These are phyloP conservation scores for Pleomassaria siparia DNA, from an alignment of 2,329 filamentous ascomycete genomes.

Conservation along the genomic window DNA sequence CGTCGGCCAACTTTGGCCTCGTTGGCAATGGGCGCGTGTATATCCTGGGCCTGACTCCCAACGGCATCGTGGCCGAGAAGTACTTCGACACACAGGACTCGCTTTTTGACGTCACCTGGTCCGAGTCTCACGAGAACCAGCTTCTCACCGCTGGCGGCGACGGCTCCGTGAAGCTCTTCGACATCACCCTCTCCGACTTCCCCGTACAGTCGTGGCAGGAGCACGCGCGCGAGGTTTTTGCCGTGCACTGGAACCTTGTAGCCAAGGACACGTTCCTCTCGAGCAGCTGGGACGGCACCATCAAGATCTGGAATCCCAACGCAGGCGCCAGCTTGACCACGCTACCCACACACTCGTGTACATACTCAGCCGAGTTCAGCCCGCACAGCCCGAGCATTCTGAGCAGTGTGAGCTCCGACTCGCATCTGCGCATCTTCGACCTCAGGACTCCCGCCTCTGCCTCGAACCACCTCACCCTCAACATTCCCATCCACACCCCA, in stretches of 20 bases:
- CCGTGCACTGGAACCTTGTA: constrained; percentile 88
- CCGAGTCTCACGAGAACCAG: constrained; percentile 95
- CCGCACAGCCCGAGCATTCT: constrained; percentile 84
- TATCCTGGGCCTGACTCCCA: constrained; percentile 76
- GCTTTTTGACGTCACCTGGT: constrained; percentile 93
- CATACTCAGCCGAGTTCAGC: constrained; percentile 88
- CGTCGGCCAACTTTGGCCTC: constrained; percentile 93
- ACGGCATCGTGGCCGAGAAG: constrained; percentile 83
- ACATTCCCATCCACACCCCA: constrained; percentile 79
- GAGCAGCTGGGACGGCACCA: constrained; percentile 92
- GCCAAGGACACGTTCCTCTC: constrained; percentile 89
- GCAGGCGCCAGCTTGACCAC: constrained; percentile 75
- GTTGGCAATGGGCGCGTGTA: constrained; percentile 94
- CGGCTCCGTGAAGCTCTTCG: constrained; percentile 92
- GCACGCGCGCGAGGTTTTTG: constrained; percentile 90
- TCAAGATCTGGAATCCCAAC: constrained; percentile 93
- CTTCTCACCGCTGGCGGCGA: constrained; percentile 86
- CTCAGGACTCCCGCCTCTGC: constrained; percentile 82
- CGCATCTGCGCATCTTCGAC: constrained; percentile 87
- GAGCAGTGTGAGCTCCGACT: constrained; percentile 86
- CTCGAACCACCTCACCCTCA: constrained; percentile 80
- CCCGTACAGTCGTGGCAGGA: constrained; percentile 92
- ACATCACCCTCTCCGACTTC: constrained; percentile 77
- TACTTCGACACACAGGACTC: constrained; percentile 97
- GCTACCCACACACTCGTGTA: constrained; percentile 88